Conservation (phyloP, 164 flowering plant genomes). For the Litsea cubeba region DNA sequence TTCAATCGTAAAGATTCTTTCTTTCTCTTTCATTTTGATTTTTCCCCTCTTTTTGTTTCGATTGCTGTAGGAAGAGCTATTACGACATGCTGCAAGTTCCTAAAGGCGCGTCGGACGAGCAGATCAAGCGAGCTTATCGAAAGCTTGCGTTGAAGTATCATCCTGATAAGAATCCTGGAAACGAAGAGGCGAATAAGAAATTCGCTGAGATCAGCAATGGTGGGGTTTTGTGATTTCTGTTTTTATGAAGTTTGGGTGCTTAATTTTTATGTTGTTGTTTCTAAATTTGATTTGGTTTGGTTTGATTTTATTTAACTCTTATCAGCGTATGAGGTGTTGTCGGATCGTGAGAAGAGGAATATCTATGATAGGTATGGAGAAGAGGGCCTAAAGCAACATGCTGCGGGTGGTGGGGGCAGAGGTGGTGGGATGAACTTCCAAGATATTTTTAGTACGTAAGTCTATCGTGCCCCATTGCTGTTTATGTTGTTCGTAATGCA, state of each 20-base stretch:
- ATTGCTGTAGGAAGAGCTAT: slow-evolving; percentile 67
- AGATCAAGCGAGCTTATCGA: slow-evolving; percentile 93
- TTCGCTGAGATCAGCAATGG: slow-evolving; percentile 96
- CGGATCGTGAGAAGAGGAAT: slow-evolving; percentile 87
- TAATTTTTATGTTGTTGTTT: background rate
- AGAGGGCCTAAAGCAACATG: slow-evolving; percentile 93
- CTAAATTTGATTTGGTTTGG: background rate
- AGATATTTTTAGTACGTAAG: slow-evolving; percentile 85
- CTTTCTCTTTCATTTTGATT: background rate
- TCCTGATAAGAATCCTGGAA: slow-evolving; percentile 98
- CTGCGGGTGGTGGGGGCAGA: slow-evolving; percentile 84
- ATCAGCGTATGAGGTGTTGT: slow-evolving; percentile 88
- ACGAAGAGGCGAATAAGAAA: slow-evolving; percentile 89
- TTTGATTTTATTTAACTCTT: background rate
- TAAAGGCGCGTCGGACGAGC: slow-evolving; percentile 87
- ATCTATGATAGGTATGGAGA: slow-evolving; percentile 94
- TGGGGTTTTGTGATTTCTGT: slow-evolving; percentile 15
- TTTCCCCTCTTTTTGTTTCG: background rate
- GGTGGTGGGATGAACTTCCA: slow-evolving; percentile 83
- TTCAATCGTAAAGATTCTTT: background rate
- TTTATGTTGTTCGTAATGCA: too few species aligned
- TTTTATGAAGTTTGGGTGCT: background rate
- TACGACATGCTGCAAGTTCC: slow-evolving; percentile 88
- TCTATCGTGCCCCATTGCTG: slow-evolving; percentile 2
- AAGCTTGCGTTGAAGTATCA: slow-evolving; percentile 95